A percentile compares a stretch with the other conserved stretches of the same genome.
Evolutionary conservation across 1,284 basidiomycete genomes (phyloP).

Genomic region (Austroboletus novae-zelandiae): DNA sequence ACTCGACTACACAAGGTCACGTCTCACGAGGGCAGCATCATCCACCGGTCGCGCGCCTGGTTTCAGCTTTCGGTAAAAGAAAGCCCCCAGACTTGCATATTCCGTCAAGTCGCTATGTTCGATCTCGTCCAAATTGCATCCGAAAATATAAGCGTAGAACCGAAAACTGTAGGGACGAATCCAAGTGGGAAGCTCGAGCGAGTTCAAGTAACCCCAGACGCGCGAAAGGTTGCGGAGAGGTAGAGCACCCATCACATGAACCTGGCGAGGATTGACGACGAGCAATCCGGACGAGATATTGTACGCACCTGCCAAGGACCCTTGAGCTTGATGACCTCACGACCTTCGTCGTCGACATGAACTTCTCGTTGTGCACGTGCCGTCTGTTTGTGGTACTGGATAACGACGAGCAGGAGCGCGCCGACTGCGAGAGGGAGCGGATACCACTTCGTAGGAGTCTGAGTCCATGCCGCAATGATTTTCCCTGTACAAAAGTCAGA

Average conservation of each 20-base stretch:
- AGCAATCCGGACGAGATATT: not conserved
- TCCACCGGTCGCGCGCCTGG: slow-evolving; percentile 82
- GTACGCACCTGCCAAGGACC: slow-evolving; percentile 91
- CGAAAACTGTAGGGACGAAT: slow-evolving; percentile 86
- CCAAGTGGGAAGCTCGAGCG: slow-evolving; percentile 91
- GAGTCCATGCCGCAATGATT: slow-evolving; percentile 73
- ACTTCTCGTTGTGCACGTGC: slow-evolving; percentile 53
- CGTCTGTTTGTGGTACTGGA: slow-evolving; percentile 74
- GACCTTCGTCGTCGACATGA: slow-evolving; percentile 71
- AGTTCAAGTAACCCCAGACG: slow-evolving; percentile 95
- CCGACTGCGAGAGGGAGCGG: slow-evolving; percentile 92
- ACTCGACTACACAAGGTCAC: not conserved
- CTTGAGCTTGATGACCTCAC: slow-evolving; percentile 71
- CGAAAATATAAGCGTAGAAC: slow-evolving; percentile 85
- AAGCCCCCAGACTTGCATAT: slow-evolving; percentile 87
- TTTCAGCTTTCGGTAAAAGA: slow-evolving; percentile 92
- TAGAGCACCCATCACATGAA: slow-evolving; percentile 93
- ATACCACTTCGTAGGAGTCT: slow-evolving; percentile 94
- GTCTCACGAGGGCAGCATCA: slow-evolving; percentile 68
- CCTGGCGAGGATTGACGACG: slow-evolving; percentile 45
- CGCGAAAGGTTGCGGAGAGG: slow-evolving; percentile 93
- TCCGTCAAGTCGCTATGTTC: slow-evolving; percentile 73
- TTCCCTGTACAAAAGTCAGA: slow-evolving; percentile 38
- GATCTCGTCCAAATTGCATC: slow-evolving; percentile 93
- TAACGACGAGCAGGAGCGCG: slow-evolving; percentile 79